Percentiles rank a stretch among this genome's conserved stretches.
These are phyloP conservation scores for Cenchrus fungigraminus DNA, from an alignment of 176 grass and related monocot genomes.

Conservation along the genomic window DNA sequence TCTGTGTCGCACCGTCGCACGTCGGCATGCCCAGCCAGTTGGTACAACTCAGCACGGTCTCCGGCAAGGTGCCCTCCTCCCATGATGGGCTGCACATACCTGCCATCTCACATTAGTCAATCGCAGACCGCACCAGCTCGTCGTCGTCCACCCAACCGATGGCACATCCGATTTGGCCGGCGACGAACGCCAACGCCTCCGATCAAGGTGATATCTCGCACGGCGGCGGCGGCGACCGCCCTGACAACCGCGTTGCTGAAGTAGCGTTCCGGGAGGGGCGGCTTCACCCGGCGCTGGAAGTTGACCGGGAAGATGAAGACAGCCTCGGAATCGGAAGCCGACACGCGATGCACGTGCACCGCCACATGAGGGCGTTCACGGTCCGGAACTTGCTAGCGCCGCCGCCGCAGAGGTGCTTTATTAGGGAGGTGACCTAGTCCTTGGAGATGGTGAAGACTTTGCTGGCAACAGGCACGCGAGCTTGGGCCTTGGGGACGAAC, in stretches of 20 bases:
- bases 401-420: slow-evolving; percentile 22
- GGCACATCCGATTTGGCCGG: slow-evolving; percentile 1
- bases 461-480: neutral
- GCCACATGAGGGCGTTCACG: slow-evolving; percentile 41
- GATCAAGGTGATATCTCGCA: neutral
- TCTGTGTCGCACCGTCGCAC: slow-evolving; percentile 46
- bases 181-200: slow-evolving; percentile 9
- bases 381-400: slow-evolving; percentile 38
- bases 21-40: slow-evolving; percentile 56
- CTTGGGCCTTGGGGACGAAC: neutral
- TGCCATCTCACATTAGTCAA: slow-evolving; percentile 38
- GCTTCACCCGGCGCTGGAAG: neutral
- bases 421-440: slow-evolving; percentile 21
- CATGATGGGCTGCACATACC: too few relatives aligned
- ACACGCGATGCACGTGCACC: slow-evolving; percentile 29
- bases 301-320: slow-evolving; percentile 33
- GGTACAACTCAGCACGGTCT: slow-evolving; percentile 23
- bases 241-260: slow-evolving; percentile 43
- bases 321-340: neutral
- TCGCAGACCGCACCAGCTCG: slow-evolving; percentile 42
- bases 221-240: neutral
- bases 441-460: slow-evolving; percentile 21
- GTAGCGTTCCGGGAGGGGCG: slow-evolving; percentile 31
- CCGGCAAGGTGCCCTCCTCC: neutral
- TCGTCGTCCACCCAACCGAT: slow-evolving; percentile 35